Percentiles rank a stretch among this genome's conserved stretches.
Evolutionary conservation across 2,329 filamentous ascomycete genomes (phyloP).

Genomic region (Penicillium crustosum): DNA sequence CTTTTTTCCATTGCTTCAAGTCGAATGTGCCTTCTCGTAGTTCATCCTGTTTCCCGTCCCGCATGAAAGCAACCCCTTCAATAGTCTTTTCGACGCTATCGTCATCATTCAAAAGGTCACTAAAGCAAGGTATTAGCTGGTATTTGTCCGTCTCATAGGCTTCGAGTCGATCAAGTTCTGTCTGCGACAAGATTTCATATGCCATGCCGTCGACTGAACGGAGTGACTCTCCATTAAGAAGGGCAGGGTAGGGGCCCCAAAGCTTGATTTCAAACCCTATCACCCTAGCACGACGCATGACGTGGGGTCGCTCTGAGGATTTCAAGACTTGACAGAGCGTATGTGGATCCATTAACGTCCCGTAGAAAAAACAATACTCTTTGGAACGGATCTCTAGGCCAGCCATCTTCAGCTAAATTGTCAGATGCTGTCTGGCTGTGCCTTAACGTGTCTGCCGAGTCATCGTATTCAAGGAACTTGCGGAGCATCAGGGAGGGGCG

Average conservation of each 20-base stretch:
- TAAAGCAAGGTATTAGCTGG: constrained; percentile 1
- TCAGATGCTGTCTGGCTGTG: background rate
- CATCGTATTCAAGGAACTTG: background rate
- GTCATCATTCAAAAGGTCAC: constrained; percentile 10
- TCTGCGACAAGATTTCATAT: constrained; percentile 9
- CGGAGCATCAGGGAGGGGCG: background rate
- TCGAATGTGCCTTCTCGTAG: constrained; percentile 13
- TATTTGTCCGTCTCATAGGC: constrained; percentile 17
- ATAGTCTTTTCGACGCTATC: constrained; percentile 1
- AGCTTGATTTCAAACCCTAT: constrained; percentile 11
- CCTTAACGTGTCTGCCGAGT: background rate
- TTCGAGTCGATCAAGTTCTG: constrained; percentile 13
- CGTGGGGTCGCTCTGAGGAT: background rate
- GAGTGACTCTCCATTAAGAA: constrained; percentile 5
- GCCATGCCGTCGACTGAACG: constrained; percentile 9
- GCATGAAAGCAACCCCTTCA: constrained; percentile 11
- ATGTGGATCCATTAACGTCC: constrained; percentile 13
- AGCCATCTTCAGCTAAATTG: background rate
- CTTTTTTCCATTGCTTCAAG: constrained; percentile 14
- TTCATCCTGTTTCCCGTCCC: constrained; percentile 16
- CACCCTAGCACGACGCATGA: constrained; percentile 9
- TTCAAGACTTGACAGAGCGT: constrained; percentile 8
- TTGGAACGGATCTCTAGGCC: background rate
- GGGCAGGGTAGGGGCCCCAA: constrained; percentile 13
- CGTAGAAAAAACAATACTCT: constrained; percentile 10